phyloP scores from a whole-genome alignment of 2,329 filamentous ascomycete genomes.

The Pezicula carpinea region DNA sequence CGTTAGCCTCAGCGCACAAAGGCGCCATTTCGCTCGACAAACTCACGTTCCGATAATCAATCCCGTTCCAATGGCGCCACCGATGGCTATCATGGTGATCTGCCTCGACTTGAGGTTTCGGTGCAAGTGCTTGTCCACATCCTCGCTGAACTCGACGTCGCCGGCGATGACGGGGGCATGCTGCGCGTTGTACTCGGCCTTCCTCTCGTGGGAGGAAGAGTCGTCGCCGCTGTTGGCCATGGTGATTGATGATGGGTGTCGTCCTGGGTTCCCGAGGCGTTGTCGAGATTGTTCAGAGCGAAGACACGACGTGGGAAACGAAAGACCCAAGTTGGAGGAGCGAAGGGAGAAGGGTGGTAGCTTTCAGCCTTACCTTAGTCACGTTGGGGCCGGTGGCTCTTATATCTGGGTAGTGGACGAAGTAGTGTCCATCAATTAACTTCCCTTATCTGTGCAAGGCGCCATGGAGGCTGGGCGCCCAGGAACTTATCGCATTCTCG shows the following conservation, averaged over 20 bases:
- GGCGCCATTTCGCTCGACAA: not conserved
- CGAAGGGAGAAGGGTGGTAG: not conserved
- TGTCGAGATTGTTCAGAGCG: too few relatives aligned
- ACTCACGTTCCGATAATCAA: slow-evolving; percentile 61
- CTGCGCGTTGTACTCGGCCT: not conserved
- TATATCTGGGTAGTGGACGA: not conserved
- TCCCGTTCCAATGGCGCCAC: slow-evolving; percentile 67
- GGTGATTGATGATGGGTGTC: not conserved
- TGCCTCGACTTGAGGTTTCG: slow-evolving; percentile 48
- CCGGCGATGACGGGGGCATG: slow-evolving; percentile 33
- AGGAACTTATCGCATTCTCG: not conserved
- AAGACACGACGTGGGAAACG: not conserved
- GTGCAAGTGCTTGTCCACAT: slow-evolving; percentile 32
- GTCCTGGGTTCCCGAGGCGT: too few relatives aligned
- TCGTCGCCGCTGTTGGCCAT: not conserved
- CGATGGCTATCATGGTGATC: slow-evolving; percentile 63
- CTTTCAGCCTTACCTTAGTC: not conserved
- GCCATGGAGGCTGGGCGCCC: not conserved
- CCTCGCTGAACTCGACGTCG: slow-evolving; percentile 31
- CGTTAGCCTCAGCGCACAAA: slow-evolving; percentile 9
- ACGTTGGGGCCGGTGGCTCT: not conserved
- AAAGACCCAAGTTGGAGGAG: not conserved
- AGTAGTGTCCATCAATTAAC: not conserved
- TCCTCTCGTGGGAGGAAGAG: not conserved
- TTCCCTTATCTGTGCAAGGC: not conserved